A percentile compares a stretch with the other conserved stretches of the same genome.
Conservation (phyloP, 768 basidiomycete species). For the Psilocybe cubensis region DNA sequence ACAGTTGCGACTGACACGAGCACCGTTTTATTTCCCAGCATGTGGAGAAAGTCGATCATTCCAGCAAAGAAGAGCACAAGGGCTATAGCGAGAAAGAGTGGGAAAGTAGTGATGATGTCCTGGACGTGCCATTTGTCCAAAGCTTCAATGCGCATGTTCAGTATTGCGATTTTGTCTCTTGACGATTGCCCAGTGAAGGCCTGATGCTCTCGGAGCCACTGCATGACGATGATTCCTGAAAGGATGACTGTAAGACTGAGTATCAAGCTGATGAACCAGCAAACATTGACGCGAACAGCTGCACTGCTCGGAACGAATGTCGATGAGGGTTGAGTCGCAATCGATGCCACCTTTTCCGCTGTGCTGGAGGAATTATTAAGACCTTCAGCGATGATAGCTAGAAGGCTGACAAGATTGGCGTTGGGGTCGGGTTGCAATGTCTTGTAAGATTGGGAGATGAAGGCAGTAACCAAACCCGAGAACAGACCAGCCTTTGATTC, state of each 20-base stretch:
- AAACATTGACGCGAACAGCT: conserved; percentile 3
- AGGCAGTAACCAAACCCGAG: background rate
- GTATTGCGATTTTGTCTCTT: background rate
- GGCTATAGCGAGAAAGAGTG: background rate
- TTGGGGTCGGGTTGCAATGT: conserved; percentile 3
- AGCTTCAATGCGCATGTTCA: background rate
- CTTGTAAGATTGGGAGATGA: conserved; percentile 1
- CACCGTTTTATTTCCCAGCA: background rate
- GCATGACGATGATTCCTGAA: background rate
- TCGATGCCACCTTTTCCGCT: background rate
- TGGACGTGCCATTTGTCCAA: background rate
- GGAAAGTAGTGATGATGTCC: background rate
- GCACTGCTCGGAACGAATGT: background rate
- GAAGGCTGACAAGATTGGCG: background rate
- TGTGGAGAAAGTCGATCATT: background rate
- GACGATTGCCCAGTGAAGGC: background rate
- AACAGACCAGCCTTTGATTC: conserved; percentile 4
- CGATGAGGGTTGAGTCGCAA: background rate
- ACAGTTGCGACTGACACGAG: background rate
- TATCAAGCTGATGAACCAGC: conserved; percentile 5
- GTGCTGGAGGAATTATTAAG: background rate
- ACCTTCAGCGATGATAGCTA: background rate
- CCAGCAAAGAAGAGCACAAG: conserved; percentile 6
- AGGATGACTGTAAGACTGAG: conserved; percentile 4
- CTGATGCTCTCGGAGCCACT: conserved; percentile 3